A percentile compares a stretch with the other conserved stretches of the same genome.
phyloP scores from a whole-genome alignment of 2,329 filamentous ascomycete genomes.

The Drechslerella coelobrocha region DNA sequence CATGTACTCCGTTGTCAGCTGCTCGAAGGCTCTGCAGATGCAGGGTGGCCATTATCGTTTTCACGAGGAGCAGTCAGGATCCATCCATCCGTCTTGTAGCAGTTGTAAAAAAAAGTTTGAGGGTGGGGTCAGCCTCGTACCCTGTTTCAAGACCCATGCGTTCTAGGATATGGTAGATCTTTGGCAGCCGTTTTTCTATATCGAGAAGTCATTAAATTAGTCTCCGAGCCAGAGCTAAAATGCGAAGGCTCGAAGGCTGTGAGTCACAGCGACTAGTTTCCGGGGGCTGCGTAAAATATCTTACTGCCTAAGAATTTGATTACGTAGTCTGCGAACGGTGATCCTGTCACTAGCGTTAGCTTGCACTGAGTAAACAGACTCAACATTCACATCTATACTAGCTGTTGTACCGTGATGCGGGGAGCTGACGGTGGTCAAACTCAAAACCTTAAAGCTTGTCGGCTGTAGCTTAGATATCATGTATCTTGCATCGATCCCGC shows the following conservation, averaged over 20 bases:
- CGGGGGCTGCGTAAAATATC: slow-evolving; percentile 1
- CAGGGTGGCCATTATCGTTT: neutral
- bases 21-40: slow-evolving; percentile 63
- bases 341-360: slow-evolving; percentile 32
- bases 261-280: neutral
- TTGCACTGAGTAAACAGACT: neutral
- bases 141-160: slow-evolving; percentile 65
- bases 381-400: neutral
- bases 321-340: slow-evolving; percentile 54
- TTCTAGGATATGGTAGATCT: slow-evolving; percentile 62
- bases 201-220: slow-evolving; percentile 7
- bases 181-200: slow-evolving; percentile 51
- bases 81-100: too few species aligned
- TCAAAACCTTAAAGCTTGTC: slow-evolving; percentile 54
- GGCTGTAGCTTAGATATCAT: slow-evolving; percentile 68
- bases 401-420: slow-evolving; percentile 57
- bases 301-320: slow-evolving; percentile 51
- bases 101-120: neutral
- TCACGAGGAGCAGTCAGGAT: neutral
- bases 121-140: neutral
- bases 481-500: slow-evolving; percentile 70
- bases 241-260: neutral
- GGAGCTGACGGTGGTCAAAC: slow-evolving; percentile 58
- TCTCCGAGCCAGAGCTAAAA: neutral
- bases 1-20: slow-evolving; percentile 69